Percentiles rank a stretch among this genome's conserved stretches.
These are phyloP conservation scores for Pichia rugopelliculosa DNA, from an alignment of 805 yeast species.

Conservation along the genomic window DNA sequence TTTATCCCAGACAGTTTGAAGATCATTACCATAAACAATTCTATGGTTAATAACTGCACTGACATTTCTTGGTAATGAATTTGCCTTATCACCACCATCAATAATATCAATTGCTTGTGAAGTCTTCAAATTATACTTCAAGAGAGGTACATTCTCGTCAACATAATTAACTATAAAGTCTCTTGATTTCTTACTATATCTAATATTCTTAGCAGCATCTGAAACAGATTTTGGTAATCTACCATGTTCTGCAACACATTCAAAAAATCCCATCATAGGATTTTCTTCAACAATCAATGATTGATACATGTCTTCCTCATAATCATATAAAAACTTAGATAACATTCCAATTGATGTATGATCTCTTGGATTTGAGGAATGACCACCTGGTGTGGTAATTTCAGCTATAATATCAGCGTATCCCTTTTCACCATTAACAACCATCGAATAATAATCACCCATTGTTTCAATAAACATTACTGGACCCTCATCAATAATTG, in stretches of 20 bases:
- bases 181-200: constrained; percentile 30
- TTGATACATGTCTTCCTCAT: constrained; percentile 52
- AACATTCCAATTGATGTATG: constrained; percentile 76
- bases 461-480: constrained; percentile 39
- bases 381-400: constrained; percentile 50
- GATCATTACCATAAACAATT: constrained; percentile 41
- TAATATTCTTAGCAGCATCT: constrained; percentile 10
- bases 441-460: constrained; percentile 16
- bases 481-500: constrained; percentile 52
- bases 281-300: constrained; percentile 42
- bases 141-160: constrained; percentile 9
- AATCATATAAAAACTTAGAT: constrained; percentile 44
- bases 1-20: constrained; percentile 27
- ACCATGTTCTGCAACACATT: constrained; percentile 56
- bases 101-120: constrained; percentile 64
- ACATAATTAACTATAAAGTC: constrained; percentile 27
- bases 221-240: constrained; percentile 7
- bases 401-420: constrained; percentile 37
- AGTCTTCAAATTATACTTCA: constrained; percentile 43
- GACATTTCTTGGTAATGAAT: constrained; percentile 67
- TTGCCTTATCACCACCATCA: constrained; percentile 66
- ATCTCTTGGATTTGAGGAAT: constrained; percentile 52
- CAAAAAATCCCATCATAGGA: constrained; percentile 51
- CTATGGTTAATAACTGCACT: constrained; percentile 54
- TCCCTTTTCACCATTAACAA: constrained; percentile 35